Conservation (phyloP, 345 rosid species). For the Cochlearia excelsa region DNA sequence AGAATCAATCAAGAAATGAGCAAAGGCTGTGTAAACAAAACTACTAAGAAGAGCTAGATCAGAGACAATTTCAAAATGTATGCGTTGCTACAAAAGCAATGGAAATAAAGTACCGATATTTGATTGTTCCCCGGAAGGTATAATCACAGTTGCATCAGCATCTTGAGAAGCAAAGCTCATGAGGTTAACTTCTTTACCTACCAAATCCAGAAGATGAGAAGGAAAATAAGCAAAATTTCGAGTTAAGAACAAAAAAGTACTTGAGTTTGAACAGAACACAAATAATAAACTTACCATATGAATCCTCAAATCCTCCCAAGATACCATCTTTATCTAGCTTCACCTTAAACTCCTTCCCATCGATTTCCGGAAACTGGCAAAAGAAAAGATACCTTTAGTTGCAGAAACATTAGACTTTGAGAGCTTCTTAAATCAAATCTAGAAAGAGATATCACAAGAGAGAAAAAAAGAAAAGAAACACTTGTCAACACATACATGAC, state of each 20-base stretch:
- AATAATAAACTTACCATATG: conserved; percentile 44
- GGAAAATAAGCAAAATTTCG: neutral
- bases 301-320: conserved; percentile 56
- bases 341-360: conserved; percentile 50
- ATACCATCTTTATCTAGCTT: conserved; percentile 47
- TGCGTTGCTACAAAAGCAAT: neutral
- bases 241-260: neutral
- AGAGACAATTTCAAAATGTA: neutral
- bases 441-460: too few relatives aligned
- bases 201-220: conserved; percentile 18
- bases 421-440: too few relatives aligned
- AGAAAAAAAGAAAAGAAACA: neutral
- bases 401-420: neutral
- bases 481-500: conserved; percentile 39
- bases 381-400: neutral
- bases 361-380: conserved; percentile 56
- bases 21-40: neutral
- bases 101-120: conserved; percentile 41
- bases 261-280: neutral
- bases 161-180: conserved; percentile 52
- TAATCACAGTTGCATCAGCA: conserved; percentile 54
- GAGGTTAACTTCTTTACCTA: conserved; percentile 62
- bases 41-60: too few relatives aligned
- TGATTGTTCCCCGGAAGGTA: conserved; percentile 48
- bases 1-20: neutral